phyloP scores from a whole-genome alignment of 1,284 basidiomycete genomes.

The Amanita bisporigera region DNA sequence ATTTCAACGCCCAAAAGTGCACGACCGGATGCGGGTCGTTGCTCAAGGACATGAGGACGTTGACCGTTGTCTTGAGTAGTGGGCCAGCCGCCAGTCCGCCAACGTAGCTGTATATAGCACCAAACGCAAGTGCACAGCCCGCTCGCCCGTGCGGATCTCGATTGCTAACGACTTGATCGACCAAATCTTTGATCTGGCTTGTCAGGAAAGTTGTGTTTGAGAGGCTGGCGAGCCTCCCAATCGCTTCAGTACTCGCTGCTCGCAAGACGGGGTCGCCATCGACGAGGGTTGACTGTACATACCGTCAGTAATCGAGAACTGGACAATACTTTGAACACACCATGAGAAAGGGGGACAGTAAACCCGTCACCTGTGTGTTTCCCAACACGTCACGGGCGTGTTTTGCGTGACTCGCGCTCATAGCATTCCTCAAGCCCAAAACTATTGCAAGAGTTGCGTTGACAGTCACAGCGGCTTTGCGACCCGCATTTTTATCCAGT shows the following conservation, averaged over 20 bases:
- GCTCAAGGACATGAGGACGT: conserved; percentile 94
- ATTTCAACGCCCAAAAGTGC: conserved; percentile 91
- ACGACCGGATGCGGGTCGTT: conserved; percentile 98
- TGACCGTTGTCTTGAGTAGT: conserved; percentile 94
- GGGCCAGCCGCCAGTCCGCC: conserved; percentile 95
- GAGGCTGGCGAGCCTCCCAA: conserved; percentile 87
- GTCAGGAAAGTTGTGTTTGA: conserved; percentile 89
- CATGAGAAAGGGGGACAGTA: conserved; percentile 81
- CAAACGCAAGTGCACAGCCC: conserved; percentile 93
- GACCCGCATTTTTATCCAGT: conserved; percentile 87
- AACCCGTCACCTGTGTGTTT: conserved; percentile 66
- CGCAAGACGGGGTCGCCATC: conserved; percentile 84
- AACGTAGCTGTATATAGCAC: conserved; percentile 92
- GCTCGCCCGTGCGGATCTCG: conserved; percentile 93
- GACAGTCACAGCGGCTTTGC: conserved; percentile 86
- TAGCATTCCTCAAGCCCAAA: conserved; percentile 71
- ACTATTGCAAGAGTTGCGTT: conserved; percentile 86
- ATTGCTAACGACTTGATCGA: conserved; percentile 97
- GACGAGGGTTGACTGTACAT: conserved; percentile 75
- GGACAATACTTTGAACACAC: conserved; percentile 45
- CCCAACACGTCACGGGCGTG: conserved; percentile 75
- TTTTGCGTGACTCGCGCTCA: conserved; percentile 52
- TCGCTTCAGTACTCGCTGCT: conserved; percentile 84
- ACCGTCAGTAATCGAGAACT: conserved; percentile 15
- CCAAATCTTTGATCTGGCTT: conserved; percentile 88